Evolutionary conservation across 768 basidiomycete species (phyloP), one percentile per base, ranked within the genome.

Genomic region (Russula virescens): DNA sequence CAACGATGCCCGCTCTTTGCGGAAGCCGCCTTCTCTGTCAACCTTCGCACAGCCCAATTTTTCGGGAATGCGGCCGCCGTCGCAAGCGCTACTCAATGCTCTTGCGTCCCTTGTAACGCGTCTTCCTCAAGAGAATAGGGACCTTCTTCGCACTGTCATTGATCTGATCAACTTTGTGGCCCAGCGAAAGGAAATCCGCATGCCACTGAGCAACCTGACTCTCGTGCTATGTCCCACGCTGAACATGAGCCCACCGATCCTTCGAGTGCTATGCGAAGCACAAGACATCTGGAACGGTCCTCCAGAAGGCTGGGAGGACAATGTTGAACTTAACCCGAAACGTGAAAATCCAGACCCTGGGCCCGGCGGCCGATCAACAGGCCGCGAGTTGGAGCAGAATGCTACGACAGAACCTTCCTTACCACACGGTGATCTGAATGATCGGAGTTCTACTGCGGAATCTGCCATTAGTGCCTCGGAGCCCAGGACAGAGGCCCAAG

Each of bases 141-240:
- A 94, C 71, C 78, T 96, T n/a, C 77, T 95, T 42, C 79, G 83
- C 51, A 95, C 92, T 14, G 84, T 96, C 25, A 81, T 85, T 52
- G 86, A 91, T 67, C 78, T 97, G 42, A 88, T 96, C 66, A 83
- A 81, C 48, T 83, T 82, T 47, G 94, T 92, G 16, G 84, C 90
- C 0, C 78, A 76, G 59, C 80, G 83, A 65, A 81, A 80, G 66
- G 82, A 84, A 68, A 98, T 93, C 40, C 92, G 91, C 75, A 98
- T 98, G 94, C 91, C 93, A 2, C 74, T 97, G 66, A 88, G 88
- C 72, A 97, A 97, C 69, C 73, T 98, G 68, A 76, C 95, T 52
- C 76, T 95, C 38, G 88, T 96, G 54, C 86, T 98, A 71, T 94
- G 90, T 65, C 95, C 94, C 8, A 92, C 86, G 71, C 73, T 94